A percentile compares a stretch with the other conserved stretches of the same genome.
These are phyloP conservation scores for Citrus trifoliata DNA, from an alignment of 345 rosid species.

Conservation along the genomic window DNA sequence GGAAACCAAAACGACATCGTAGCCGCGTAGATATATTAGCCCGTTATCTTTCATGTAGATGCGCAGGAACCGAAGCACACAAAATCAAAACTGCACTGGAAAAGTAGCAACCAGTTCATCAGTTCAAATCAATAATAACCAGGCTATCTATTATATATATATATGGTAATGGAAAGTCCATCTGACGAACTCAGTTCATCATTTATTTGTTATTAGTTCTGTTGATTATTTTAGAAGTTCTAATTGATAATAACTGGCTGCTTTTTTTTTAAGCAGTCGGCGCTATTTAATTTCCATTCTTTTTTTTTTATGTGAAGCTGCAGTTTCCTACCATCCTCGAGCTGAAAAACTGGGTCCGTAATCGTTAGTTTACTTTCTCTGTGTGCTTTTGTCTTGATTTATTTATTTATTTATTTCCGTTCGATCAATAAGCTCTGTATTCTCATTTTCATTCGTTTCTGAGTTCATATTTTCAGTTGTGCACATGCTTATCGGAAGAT, in stretches of 20 bases:
- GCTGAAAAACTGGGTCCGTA: conserved; percentile 76
- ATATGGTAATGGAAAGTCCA: conserved; percentile 6
- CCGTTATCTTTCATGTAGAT: not conserved
- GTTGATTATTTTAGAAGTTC: not conserved
- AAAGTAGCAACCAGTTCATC: not conserved
- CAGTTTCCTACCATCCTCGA: conserved; percentile 94
- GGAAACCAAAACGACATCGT: not conserved
- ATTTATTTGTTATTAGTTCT: not conserved
- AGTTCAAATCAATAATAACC: not conserved
- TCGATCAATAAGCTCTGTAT: not conserved
- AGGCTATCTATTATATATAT: not conserved
- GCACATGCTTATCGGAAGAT: not conserved
- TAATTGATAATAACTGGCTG: not conserved
- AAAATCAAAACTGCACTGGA: not conserved
- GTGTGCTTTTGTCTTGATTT: not conserved
- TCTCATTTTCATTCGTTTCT: not conserved
- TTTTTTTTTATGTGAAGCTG: conserved; percentile 82
- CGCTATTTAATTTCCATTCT: conserved; percentile 93
- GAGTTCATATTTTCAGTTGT: not conserved
- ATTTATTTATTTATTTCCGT: no score
- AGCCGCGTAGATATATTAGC: no score
- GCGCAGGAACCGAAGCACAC: not conserved
- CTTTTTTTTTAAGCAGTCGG: conserved; percentile 50
- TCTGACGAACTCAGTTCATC: not conserved
- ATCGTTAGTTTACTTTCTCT: not conserved